Conservation (phyloP, 2,329 filamentous ascomycete species). For the Sclerotinia sclerotiorum region DNA sequence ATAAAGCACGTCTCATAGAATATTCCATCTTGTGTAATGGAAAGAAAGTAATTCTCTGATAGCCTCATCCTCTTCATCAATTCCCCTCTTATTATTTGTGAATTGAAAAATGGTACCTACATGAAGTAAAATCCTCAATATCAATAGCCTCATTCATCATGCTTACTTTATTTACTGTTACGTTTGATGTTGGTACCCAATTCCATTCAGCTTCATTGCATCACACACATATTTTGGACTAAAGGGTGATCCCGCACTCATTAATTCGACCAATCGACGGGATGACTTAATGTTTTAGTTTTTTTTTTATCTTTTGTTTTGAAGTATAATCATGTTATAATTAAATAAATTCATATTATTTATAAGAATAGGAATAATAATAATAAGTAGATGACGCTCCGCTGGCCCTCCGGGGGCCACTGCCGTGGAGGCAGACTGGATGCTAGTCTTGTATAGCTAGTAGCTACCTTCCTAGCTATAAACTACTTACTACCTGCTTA, state of each 20-base stretch:
- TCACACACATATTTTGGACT: not conserved
- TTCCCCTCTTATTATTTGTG: not conserved
- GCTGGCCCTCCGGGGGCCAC: too few relatives aligned
- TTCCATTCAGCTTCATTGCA: not conserved
- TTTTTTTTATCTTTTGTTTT: too few relatives aligned
- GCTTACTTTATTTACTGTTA: too few relatives aligned
- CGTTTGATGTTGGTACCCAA: not conserved
- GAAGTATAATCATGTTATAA: too few relatives aligned
- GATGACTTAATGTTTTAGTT: not conserved
- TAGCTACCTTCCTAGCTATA: too few relatives aligned
- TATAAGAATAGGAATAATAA: too few relatives aligned
- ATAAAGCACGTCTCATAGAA: slow-evolving; percentile 31
- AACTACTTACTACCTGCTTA: too few relatives aligned
- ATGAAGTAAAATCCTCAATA: too few relatives aligned
- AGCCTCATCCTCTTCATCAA: not conserved
- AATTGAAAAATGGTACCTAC: not conserved
- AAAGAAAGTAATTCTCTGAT: not conserved
- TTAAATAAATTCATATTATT: not conserved
- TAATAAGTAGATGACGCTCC: not conserved
- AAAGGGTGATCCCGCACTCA: not conserved
- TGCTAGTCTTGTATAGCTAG: not conserved
- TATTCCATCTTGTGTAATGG: slow-evolving; percentile 12
- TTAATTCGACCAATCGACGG: too few relatives aligned
- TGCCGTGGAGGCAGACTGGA: slow-evolving; percentile 5
- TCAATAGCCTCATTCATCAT: too few relatives aligned